Base-by-base conservation (phyloP, 2,329 filamentous ascomycete species). In the Ramularia endophylla region DNA sequence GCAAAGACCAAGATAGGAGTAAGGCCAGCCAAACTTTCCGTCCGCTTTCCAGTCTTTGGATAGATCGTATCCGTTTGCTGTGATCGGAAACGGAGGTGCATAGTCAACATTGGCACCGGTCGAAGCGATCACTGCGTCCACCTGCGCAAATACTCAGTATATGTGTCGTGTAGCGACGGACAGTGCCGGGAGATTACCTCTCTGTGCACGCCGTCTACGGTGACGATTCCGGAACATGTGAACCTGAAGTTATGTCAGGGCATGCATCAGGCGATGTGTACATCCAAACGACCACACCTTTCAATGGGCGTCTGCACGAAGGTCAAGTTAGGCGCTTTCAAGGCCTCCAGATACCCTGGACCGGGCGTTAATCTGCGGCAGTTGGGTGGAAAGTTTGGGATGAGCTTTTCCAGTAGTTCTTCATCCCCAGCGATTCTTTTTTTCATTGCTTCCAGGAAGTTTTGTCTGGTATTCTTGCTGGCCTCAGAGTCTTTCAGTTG, bases 261-360 rank as follows among this genome's bases (percentile, higher is more conserved):
- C 4, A n/a, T 17, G 11, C 29, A 31, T 8, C n/a, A 15, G 18
- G 18, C n/a, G 18, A 13, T 31, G 3, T n/a, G 29, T 35, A 16
- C 33, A 22, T 17, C 16, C 6, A 9, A 30, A 29, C 15, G 12
- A 25, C 28, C 41, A 12, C 31, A 50, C 46, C 48, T 43, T 27
- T 55, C 50, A 41, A 73, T 68, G 1, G 57, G 60, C 12, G 63
- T 65, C 33, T 63, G 64, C 12, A 72, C 62, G 5, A 65, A 62
- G n/a, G 61, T 53, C 4, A 74, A 68, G 34, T 77, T 74, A 8
- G 63, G 57, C 38, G 66, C 48, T 3, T 59, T 59, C 28, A 74
- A 56, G 64, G 72, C 68, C 51, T 75, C 69, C 7, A 76, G 65
- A 50, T 73, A 76, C 0, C 72, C 72, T 15, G 69, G 69, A 0